Evolutionary conservation across 2,329 filamentous ascomycete genomes (phyloP).

Genomic region (Macrophomina tecta): DNA sequence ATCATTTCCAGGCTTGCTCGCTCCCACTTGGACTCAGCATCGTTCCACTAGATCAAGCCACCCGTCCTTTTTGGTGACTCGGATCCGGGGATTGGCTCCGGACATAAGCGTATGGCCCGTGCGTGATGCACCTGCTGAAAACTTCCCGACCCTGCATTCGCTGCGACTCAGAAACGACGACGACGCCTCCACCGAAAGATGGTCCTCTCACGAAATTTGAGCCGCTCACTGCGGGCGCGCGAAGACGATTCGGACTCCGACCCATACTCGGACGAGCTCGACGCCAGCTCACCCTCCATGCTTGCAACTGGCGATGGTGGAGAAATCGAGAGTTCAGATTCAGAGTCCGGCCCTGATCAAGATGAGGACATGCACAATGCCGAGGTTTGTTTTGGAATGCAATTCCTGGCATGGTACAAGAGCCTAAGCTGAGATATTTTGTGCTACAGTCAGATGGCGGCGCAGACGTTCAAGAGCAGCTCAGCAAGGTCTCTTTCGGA

Average conservation of each 20-base stretch:
- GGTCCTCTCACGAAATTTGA: conserved; percentile 44
- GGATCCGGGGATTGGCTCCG: neutral
- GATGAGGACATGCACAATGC: conserved; percentile 37
- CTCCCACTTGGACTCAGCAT: no score
- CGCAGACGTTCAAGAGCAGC: conserved; percentile 50
- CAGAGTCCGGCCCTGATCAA: conserved; percentile 43
- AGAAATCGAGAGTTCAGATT: conserved; percentile 42
- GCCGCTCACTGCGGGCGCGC: conserved; percentile 42
- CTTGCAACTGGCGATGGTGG: conserved; percentile 45
- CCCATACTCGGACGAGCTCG: conserved; percentile 48
- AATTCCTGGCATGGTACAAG: neutral
- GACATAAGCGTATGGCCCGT: conserved; percentile 5
- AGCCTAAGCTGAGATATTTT: conserved; percentile 28
- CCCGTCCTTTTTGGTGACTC: no score
- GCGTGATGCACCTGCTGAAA: conserved; percentile 6
- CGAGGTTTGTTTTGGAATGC: conserved; percentile 30
- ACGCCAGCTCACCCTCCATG: conserved; percentile 47
- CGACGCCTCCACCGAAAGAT: conserved; percentile 31
- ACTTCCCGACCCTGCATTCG: neutral
- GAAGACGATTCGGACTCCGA: conserved; percentile 45
- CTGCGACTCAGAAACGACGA: neutral
- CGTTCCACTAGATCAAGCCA: no score
- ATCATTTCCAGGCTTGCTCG: no score
- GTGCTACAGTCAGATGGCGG: conserved; percentile 44
- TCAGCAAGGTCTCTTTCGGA: conserved; percentile 79